A percentile compares a stretch with the other conserved stretches of the same genome.
Conservation (phyloP, 768 basidiomycete genomes). For the Rhodosporidiobolus sp. region DNA sequence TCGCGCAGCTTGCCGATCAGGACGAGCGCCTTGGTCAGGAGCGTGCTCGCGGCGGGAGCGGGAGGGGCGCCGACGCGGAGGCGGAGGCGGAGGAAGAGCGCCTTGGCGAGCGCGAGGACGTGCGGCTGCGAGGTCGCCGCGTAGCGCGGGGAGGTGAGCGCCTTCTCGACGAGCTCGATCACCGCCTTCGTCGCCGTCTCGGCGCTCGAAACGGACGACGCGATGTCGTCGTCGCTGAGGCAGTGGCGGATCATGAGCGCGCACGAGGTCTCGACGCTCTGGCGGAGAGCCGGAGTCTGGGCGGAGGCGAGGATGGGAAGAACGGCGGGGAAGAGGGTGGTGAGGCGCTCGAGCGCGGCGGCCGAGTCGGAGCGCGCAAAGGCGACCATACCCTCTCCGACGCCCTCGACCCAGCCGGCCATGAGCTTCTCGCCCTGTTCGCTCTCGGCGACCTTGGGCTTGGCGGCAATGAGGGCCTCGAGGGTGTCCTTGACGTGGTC, state of each 20-base stretch:
- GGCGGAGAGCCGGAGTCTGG: slow-evolving; percentile 32
- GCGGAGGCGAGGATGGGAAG: slow-evolving; percentile 28
- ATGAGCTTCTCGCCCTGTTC: slow-evolving; percentile 64
- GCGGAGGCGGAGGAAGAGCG: slow-evolving; percentile 64
- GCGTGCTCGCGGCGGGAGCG: slow-evolving; percentile 42
- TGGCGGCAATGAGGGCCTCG: slow-evolving; percentile 61
- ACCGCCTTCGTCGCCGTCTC: slow-evolving; percentile 56
- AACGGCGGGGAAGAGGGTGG: slow-evolving; percentile 26
- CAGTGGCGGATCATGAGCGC: slow-evolving; percentile 62
- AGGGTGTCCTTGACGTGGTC: slow-evolving; percentile 57
- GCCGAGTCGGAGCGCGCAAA: neutral
- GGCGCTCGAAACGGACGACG: slow-evolving; percentile 47
- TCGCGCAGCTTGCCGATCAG: slow-evolving; percentile 70
- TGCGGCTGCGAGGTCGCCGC: slow-evolving; percentile 70
- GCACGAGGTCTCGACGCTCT: slow-evolving; percentile 58
- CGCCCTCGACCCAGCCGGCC: slow-evolving; percentile 72
- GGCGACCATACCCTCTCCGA: slow-evolving; percentile 70
- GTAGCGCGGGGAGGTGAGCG: slow-evolving; percentile 69
- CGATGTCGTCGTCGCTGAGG: slow-evolving; percentile 64
- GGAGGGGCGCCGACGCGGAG: slow-evolving; percentile 48
- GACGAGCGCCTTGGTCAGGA: slow-evolving; percentile 62
- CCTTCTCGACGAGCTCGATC: slow-evolving; percentile 62
- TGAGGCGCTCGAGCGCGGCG: slow-evolving; percentile 19
- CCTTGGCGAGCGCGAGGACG: slow-evolving; percentile 67
- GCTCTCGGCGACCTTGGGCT: slow-evolving; percentile 39